Percentiles rank a stretch among this genome's conserved stretches.
Evolutionary conservation across 176 grass and related monocot species (phyloP).

Genomic region (Alopecurus myosuroides): DNA sequence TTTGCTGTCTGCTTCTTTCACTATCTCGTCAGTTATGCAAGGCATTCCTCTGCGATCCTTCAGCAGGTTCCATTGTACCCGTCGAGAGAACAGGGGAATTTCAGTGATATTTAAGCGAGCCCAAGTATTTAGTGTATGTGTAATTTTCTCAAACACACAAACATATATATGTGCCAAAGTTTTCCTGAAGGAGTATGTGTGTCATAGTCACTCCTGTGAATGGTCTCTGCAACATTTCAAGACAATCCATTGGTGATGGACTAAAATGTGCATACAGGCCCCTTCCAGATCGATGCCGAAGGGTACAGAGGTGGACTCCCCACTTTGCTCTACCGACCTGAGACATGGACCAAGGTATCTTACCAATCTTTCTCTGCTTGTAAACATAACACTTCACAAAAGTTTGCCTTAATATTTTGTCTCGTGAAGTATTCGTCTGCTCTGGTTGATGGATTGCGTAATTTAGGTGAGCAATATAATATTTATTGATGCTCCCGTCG

Average conservation of each 20-base stretch:
- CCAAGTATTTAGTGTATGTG: not conserved
- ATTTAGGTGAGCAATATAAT: conserved; percentile 48
- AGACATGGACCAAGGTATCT: conserved; percentile 47
- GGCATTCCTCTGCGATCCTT: not conserved
- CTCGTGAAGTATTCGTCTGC: not conserved
- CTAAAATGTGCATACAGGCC: not conserved
- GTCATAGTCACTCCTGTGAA: not conserved
- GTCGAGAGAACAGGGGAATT: not conserved
- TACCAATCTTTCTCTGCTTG: not conserved
- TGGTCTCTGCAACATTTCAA: not conserved
- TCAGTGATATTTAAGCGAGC: not conserved
- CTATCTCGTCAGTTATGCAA: not conserved
- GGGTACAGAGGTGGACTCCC: conserved; percentile 25
- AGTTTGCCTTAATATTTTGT: not conserved
- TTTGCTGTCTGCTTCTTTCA: not conserved
- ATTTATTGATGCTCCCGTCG: conserved; percentile 50
- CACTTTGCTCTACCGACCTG: conserved; percentile 14
- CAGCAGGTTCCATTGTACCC: not conserved
- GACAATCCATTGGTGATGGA: not conserved
- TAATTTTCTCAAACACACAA: not conserved
- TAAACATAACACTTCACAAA: not conserved
- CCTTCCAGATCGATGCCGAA: conserved; percentile 16
- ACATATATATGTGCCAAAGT: not conserved
- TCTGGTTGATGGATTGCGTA: not conserved
- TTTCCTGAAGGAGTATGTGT: not conserved